Percentiles rank a stretch among this genome's conserved stretches.
phyloP scores from a whole-genome alignment of 2,329 filamentous ascomycete genomes.

The Trichoderma pleuroti region DNA sequence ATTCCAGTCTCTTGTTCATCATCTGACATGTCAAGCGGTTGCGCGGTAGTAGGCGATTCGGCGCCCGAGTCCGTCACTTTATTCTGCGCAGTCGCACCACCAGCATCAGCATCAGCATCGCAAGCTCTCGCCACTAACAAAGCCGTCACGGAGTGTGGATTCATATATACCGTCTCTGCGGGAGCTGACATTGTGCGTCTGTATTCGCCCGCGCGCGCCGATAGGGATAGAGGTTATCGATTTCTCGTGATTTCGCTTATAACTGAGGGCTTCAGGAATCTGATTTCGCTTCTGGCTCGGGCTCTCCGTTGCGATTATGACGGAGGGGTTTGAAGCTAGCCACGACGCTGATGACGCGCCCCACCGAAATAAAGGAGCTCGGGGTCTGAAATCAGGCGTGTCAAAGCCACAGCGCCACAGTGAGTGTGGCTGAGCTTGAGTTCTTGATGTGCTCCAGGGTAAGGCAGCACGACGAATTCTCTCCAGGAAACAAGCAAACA shows the following conservation, averaged over 20 bases:
- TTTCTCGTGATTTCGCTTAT: slow-evolving; percentile 20
- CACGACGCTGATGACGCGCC: slow-evolving; percentile 39
- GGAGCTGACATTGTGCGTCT: slow-evolving; percentile 41
- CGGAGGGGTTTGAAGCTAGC: slow-evolving; percentile 32
- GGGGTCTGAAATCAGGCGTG: neutral
- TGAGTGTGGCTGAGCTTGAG: neutral
- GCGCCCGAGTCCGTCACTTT: slow-evolving; percentile 40
- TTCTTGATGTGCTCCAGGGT: neutral
- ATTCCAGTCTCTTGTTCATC: slow-evolving; percentile 63
- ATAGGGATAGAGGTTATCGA: neutral
- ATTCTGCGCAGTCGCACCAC: slow-evolving; percentile 5
- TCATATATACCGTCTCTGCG: slow-evolving; percentile 41
- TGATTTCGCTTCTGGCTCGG: slow-evolving; percentile 16
- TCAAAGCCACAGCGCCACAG: neutral
- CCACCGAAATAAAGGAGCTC: slow-evolving; percentile 28
- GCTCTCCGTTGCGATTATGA: slow-evolving; percentile 17
- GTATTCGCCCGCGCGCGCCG: neutral
- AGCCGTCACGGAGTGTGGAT: slow-evolving; percentile 17
- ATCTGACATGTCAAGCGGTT: slow-evolving; percentile 66
- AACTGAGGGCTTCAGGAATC: neutral
- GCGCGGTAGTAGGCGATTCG: slow-evolving; percentile 64
- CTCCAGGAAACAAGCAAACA: neutral
- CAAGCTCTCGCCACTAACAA: slow-evolving; percentile 14
- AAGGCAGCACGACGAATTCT: neutral
- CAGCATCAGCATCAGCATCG: slow-evolving; percentile 20